Base-by-base conservation (phyloP, 169 alveolate genomes). In the Cryptosporidium ryanae region DNA sequence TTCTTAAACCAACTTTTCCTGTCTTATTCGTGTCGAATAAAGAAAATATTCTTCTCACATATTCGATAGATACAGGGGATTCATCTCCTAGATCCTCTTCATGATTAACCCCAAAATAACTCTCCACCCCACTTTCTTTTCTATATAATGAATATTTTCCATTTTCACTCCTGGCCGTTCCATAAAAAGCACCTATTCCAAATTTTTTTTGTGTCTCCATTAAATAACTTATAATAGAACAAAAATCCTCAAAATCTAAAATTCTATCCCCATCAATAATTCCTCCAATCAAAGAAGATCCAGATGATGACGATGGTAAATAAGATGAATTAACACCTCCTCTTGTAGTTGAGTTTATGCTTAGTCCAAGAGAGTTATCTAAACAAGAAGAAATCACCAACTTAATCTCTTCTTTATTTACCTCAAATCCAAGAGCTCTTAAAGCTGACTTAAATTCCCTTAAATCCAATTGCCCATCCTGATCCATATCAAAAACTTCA, bases 341-440 rank as follows among this genome's bases (percentile, higher is more conserved):
- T 17, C 13, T 1, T 1, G 31, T 55, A 10, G 29, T 68, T 8
- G 83, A 68, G 2, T 52, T 32, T 13, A 64, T n/a, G 32, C 83
- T 68, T 65, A 68, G 13, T 31, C 55, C 66, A 1, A 68, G 31
- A 29, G 71, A 32, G 13, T 32, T 61, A 4, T 70, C 87, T 12
- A 76, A 76, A 46, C 76, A 55, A 64, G 93, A 93, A 23, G 91
- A 70, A 12, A 92, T 91, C 2, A 95, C 90, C 25, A 90, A 67
- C 82, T 93, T 91, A 1, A 95, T 95, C 52, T 94, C 96, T 50
- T 93, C 95, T 83, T 94, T 95, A 44, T 91, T 91, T 13, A 96
- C 94, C 63, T 95, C 96, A 76, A 95, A 94, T 38, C 97, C 97
- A 17, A 95, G 89, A 1, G 97, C 96, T 82, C 96, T 89, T 71